Evolutionary conservation across 139 green algal genomes (phyloP), one percentile per base, ranked within the genome.

Genomic region (Dunaliella primolecta): DNA sequence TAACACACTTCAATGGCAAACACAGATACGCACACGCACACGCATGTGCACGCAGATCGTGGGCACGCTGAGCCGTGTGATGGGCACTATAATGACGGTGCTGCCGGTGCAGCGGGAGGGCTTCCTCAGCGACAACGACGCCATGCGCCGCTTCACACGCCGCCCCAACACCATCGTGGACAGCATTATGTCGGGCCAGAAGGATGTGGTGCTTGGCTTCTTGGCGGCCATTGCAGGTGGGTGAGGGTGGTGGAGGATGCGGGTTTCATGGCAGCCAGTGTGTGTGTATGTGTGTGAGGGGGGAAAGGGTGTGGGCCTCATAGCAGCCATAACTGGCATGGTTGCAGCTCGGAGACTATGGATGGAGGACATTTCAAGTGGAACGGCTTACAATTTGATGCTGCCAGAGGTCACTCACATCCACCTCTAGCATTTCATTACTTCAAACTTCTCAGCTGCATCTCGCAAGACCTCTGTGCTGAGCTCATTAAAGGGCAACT

Each of bases 141-240:
- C 89, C 36, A 87, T 95, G 74, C 87, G 90, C 38, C 90, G 94
- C 24, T 89, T 93, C 32, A 88, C 93, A 36, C 83, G 84, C 36
- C 89, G 90, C 3, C 94, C 94, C 29, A 81, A 89, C 56, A 96
- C 91, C 25, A 88, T 92, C 3, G 83, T 94, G 34, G 94, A 97
- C 31, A 91, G 92, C 35, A 83, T 93, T 24, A 88, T 89, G 80
- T 81, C 91, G 24, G 86, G 86, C 0, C 80, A 84, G 25, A 76
- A 83, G 35, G 93, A 96, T 81, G 32, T 94, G 24, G 35, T 92
- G 29, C 74, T 92, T 36, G 94, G 93, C 0, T 46, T 93, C 2
- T n/a, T 86, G 15, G 81, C 87, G 23, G 95, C 81, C 15, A 34
- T 86, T 33, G 81, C 81, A 77, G 85, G 80, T 88, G 78, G 1